Percentiles rank a stretch among this genome's conserved stretches.
These are phyloP conservation scores for Protomyces inouyei DNA, from an alignment of 1,139 yeast genomes.

Conservation along the genomic window DNA sequence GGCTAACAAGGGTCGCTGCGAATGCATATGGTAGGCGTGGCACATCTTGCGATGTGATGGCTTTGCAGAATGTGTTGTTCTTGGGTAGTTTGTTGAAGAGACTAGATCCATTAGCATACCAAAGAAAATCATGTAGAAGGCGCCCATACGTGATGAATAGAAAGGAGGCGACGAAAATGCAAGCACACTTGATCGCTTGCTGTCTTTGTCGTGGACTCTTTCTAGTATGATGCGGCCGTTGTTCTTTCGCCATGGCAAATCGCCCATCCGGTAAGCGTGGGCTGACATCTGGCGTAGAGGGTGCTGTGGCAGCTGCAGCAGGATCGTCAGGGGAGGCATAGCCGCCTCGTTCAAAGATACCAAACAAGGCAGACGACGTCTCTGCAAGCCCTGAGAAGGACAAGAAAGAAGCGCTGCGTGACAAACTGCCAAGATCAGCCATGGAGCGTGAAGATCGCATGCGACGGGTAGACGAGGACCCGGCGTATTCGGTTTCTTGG, in stretches of 20 bases:
- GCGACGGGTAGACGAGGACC: not conserved
- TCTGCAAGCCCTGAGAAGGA: conserved; percentile 12
- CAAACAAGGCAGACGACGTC: conserved; percentile 11
- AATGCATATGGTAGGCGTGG: conserved; percentile 1
- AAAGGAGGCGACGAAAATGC: not conserved
- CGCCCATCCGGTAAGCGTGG: not conserved
- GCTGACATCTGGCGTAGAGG: conserved; percentile 6
- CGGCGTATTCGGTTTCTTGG: not conserved
- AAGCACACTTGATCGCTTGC: not conserved
- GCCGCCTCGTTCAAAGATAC: conserved; percentile 23
- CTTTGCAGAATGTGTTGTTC: conserved; percentile 6
- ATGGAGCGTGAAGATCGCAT: conserved; percentile 5
- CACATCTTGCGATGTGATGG: not conserved
- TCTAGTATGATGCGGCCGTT: not conserved
- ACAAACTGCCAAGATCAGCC: conserved; percentile 3
- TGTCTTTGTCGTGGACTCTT: no score
- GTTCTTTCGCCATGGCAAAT: not conserved
- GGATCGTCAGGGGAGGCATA: not conserved
- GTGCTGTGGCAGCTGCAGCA: conserved; percentile 5
- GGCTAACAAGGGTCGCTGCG: not conserved
- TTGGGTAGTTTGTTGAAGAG: conserved; percentile 18
- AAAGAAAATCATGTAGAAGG: no score
- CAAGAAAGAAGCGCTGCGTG: conserved; percentile 16
- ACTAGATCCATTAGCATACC: not conserved
- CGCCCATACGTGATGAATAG: conserved; percentile 4